Conservation (phyloP, 192 early-diverging fungal species). For the Linnemannia exigua region DNA sequence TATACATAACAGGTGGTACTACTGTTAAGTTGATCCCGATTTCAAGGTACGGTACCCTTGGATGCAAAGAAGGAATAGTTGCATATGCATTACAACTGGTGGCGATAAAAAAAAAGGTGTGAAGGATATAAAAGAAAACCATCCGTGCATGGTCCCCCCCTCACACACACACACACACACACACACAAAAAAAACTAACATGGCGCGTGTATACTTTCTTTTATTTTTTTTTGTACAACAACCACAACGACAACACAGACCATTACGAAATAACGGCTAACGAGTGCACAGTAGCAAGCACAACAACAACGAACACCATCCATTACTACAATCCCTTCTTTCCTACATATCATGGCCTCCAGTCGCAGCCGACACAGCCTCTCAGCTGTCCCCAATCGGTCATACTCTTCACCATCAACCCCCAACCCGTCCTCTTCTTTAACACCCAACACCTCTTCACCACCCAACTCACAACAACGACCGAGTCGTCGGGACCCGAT, state of each 20-base stretch:
- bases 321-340: background rate
- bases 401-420: background rate
- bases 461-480: background rate
- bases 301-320: background rate
- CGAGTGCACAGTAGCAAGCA: background rate
- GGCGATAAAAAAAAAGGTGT: too few species aligned
- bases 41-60: too few species aligned
- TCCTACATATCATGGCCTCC: background rate
- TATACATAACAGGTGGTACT: too few species aligned
- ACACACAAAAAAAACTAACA: background rate
- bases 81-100: too few species aligned
- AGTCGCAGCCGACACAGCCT: background rate
- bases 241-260: too few species aligned
- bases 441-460: background rate
- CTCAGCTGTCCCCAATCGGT: background rate
- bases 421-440: background rate
- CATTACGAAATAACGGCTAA: background rate
- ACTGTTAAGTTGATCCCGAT: too few species aligned
- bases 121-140: too few species aligned
- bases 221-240: too few species aligned
- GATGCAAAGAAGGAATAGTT: too few species aligned
- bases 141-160: too few species aligned
- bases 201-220: too few species aligned
- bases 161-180: background rate
- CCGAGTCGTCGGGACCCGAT: background rate